Conservation (phyloP, 169 alveolate genomes). For the Theileria sp. region DNA sequence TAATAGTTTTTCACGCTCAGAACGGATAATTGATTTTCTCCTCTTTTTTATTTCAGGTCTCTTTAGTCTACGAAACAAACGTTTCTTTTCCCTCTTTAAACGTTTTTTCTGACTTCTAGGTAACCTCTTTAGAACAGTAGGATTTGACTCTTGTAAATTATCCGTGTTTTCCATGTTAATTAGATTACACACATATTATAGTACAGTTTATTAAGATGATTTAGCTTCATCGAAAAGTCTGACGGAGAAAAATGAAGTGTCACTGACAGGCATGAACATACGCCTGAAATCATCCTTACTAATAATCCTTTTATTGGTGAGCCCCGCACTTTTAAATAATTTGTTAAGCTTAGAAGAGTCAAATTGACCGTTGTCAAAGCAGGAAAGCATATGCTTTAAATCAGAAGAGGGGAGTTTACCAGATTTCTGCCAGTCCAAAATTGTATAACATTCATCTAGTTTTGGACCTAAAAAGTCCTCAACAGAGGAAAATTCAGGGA, state of each 20-base stretch:
- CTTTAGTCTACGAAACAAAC: slow-evolving; percentile 20
- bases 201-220: neutral
- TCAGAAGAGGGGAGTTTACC: slow-evolving; percentile 52
- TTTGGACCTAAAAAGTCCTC: slow-evolving; percentile 17
- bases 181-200: no score
- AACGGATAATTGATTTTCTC: neutral
- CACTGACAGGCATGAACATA: slow-evolving; percentile 44
- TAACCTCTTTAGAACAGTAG: slow-evolving; percentile 5
- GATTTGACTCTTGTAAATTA: neutral
- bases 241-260: slow-evolving; percentile 49
- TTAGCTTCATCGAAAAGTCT: slow-evolving; percentile 19
- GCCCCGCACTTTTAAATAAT: slow-evolving; percentile 30
- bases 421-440: slow-evolving; percentile 54
- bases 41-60: slow-evolving; percentile 35
- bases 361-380: slow-evolving; percentile 60
- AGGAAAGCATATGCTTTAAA: slow-evolving; percentile 52
- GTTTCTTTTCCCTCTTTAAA: slow-evolving; percentile 15
- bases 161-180: neutral
- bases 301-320: slow-evolving; percentile 34
- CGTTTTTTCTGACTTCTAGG: slow-evolving; percentile 59
- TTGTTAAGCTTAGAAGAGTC: slow-evolving; percentile 20
- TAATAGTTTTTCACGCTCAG: slow-evolving; percentile 25
- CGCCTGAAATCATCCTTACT: slow-evolving; percentile 46
- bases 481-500: slow-evolving; percentile 28
- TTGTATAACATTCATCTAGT: slow-evolving; percentile 40